Base-by-base conservation (phyloP, 768 basidiomycete species). In the Mrakia gelida region DNA sequence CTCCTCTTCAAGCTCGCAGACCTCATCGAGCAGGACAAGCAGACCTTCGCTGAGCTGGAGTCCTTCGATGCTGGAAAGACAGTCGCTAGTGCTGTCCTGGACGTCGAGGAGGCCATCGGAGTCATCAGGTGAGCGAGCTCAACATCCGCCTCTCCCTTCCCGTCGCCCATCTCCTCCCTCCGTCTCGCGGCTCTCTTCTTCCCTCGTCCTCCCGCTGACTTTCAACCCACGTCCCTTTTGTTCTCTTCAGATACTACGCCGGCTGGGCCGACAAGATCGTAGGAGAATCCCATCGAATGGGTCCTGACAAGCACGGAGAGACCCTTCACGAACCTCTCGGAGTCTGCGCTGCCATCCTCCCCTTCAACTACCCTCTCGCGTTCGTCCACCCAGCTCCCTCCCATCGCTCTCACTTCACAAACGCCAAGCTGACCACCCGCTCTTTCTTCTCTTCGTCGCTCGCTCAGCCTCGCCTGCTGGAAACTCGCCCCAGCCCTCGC, bases 1-100 rank as follows among this genome's bases (percentile, higher is more conserved):
- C 86, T 95, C 75, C 85, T 97, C 72, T 90, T 92, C 86, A 92
- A 91, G 84, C 89, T 96, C 41, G 94, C 94, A n/a, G 92, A 80
- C 45, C 72, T 79, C 34, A 30, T 75, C 15, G 72, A 74, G 52
- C 26, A 32, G 52, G 61, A 78, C n/a, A 52, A n/a, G 16, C 62
- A 75, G 21, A 56, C 26, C 4, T 56, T 75, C 30, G 74, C 62
- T 2, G 74, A 75, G 52, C 13, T 75, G 26, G 74, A 75, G 65
- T 16, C 38, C 43, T 63, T 30, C 61, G 65, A 75, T n/a, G 41
- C 54, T 41, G 74, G 74, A 41, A 75, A 75, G 62, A 43, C 62
- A 5, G 41, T 75, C 1, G 52, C 15, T 10, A 73, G 49, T 73
- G 71, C 71, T 1, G 54, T 15, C 18, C 9, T 32, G 5, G 71